Base-by-base conservation (phyloP, 2,329 filamentous ascomycete species). In the Chrysosporium keratinophilum region DNA sequence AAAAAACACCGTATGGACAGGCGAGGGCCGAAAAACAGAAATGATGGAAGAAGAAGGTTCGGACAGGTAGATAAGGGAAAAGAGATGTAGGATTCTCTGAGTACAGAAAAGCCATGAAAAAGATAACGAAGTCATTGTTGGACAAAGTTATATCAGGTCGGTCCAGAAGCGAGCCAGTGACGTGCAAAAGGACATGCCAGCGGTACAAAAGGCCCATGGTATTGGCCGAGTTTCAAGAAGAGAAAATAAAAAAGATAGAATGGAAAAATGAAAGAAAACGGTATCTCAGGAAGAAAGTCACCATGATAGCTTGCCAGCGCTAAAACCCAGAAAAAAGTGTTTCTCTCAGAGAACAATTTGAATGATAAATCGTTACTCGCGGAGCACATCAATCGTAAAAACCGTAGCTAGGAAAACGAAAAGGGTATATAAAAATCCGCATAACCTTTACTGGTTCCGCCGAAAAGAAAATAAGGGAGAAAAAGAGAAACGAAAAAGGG, bases 281-380 rank as follows among this genome's bases (percentile, higher is more conserved):
- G 34, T 19, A 50, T 11, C 48, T 17, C 35, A 45, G 34, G 23
- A 44, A 37, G 9, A 23, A 47, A 47, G 23, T 14, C 12, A 20
- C 12, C 15, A 37, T 34, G 23, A 15, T 44, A 37, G 43, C 23
- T 35, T 20, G 40, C 49, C 19, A 23, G 40, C 40, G 11, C 17
- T 10, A 37, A 40, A 44, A 37, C n/a, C n/a, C n/a, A 7, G n/a
- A 52, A 9, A 33, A 52, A 37, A 40, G n/a, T 15, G 4, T 5
- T 46, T 45, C 50, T 52, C 50, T 15, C 33, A 41, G 50, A 52
- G 43, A 52, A 45, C 20, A 52, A 28, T 52, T 14, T 15, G 19
- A 20, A 39, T 15, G 37, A 31, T 31, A 17, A 44, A 45, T 52
- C 50, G 19, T 52, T 33, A 54, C 44, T 54, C 51, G 35, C 40